phyloP scores from a whole-genome alignment of 768 basidiomycete species.

The Collybia nuda region DNA sequence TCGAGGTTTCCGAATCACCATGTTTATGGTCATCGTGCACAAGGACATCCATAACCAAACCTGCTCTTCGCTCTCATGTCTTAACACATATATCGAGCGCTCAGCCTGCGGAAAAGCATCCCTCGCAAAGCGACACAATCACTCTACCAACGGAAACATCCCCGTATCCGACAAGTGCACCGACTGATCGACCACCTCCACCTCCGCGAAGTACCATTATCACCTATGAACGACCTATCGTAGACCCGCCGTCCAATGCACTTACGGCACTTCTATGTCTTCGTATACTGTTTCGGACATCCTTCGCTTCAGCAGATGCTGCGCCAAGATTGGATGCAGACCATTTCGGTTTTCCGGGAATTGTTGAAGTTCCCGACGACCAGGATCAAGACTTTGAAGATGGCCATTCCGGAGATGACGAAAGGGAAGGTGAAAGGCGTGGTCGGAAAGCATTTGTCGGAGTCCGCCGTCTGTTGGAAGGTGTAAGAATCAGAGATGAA shows the following conservation, averaged over 20 bases:
- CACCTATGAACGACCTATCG: slow-evolving; percentile 53
- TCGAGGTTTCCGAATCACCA: slow-evolving; percentile 41
- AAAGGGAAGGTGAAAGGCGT: slow-evolving; percentile 66
- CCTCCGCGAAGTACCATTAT: slow-evolving; percentile 67
- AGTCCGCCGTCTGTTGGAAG: slow-evolving; percentile 58
- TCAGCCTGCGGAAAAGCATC: slow-evolving; percentile 55
- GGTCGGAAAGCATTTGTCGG: slow-evolving; percentile 73
- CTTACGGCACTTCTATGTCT: slow-evolving; percentile 82
- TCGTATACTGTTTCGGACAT: slow-evolving; percentile 78
- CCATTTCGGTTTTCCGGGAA: slow-evolving; percentile 87
- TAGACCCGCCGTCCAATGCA: slow-evolving; percentile 70
- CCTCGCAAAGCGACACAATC: slow-evolving; percentile 72
- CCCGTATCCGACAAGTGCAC: slow-evolving; percentile 55
- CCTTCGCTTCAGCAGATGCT: slow-evolving; percentile 70
- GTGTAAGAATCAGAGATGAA: slow-evolving; percentile 66
- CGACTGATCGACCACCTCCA: slow-evolving; percentile 69
- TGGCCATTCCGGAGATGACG: slow-evolving; percentile 47
- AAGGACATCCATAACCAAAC: slow-evolving; percentile 42
- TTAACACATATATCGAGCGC: slow-evolving; percentile 73
- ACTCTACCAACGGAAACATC: slow-evolving; percentile 59
- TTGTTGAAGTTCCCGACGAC: slow-evolving; percentile 79
- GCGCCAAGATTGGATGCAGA: slow-evolving; percentile 76
- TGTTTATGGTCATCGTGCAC: slow-evolving; percentile 79
- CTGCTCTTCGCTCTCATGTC: slow-evolving; percentile 61
- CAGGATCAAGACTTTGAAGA: slow-evolving; percentile 48